Base-by-base conservation (phyloP, 225 moss, liverwort and hornwort species). In the Polytrichum formosum region DNA sequence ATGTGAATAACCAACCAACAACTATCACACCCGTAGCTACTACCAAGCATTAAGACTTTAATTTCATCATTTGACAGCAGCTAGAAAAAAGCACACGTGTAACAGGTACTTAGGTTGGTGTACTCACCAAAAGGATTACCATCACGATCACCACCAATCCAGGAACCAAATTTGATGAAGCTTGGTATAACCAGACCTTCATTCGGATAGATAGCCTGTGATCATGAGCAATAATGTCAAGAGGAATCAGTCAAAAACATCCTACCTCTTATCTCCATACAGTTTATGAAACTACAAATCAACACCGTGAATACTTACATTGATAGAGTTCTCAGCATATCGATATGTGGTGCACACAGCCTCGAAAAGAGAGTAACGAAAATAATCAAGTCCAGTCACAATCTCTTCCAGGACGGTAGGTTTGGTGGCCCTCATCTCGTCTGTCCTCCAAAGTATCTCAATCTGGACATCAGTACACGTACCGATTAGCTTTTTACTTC, bases 141-240 rank as follows among this genome's bases (percentile, higher is more conserved):
- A 82, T 96, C 96, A 81, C 93, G 91, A 63, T 96, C 96, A 78
- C 93, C 96, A 80, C 96, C 96, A 78, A 96, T 96, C 96, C 93
- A 96, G 31, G 96, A 93, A 65, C 96, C 96, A 86, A 93, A 96
- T 78, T 89, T 90, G 64, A 96, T 89, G 55, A 85, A 84, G 70
- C 96, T 96, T 28, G 93, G 96, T 77, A 96, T 72, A 74, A 79
- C 63, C 53, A 96, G 65, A 68, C 87, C 88, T 74, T 84, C 75
- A 73, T 75, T 69, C 33, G 87, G 80, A 65, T 92, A 96, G n/a
- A 92, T 91, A 78, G 90, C 84, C 89, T 89, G 86, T 67, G 68
- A 63, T 37, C 58, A 71, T 75, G 64, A 6, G 53, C 35, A 54
- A 31, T 20, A 35, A 73, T 66, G 53, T 78, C 53, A 26, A 27